Percentiles rank a stretch among this genome's conserved stretches.
These are phyloP conservation scores for Guillardia theta DNA, from an alignment of 78 protist genomes.

Conservation along the genomic window DNA sequence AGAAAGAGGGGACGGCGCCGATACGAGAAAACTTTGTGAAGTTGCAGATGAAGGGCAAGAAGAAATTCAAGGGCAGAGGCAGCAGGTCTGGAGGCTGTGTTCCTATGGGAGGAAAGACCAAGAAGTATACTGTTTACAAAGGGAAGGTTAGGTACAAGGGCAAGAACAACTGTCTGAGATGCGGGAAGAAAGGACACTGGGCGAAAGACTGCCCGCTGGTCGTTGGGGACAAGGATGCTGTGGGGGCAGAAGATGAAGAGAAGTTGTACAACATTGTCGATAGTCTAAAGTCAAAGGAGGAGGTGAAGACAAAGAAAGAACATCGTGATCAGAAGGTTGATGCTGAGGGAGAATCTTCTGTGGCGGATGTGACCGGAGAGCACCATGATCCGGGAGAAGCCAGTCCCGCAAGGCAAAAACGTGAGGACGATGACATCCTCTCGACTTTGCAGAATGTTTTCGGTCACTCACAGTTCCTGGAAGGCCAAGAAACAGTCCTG, in stretches of 20 bases:
- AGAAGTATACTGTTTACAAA: not conserved
- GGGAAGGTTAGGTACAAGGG: not conserved
- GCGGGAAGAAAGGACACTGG: conserved; percentile 23
- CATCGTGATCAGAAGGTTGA: not conserved
- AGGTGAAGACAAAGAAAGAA: not conserved
- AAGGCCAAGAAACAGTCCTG: not conserved
- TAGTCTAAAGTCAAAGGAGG: not conserved
- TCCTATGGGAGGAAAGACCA: not conserved
- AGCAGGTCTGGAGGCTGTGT: not conserved
- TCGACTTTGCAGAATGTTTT: not conserved
- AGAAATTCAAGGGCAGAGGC: not conserved
- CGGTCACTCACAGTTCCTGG: not conserved
- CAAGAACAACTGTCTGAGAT: not conserved
- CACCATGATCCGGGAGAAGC: no score
- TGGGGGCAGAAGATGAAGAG: not conserved
- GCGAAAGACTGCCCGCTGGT: not conserved
- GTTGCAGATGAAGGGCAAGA: not conserved
- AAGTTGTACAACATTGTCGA: not conserved
- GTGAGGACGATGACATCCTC: not conserved
- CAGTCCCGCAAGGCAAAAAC: no score
- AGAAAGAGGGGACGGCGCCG: no score
- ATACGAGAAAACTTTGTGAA: not conserved
- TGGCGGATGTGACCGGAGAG: no score
- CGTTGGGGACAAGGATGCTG: not conserved
- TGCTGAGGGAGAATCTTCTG: not conserved